These are phyloP conservation scores for Solanum appendiculatum DNA, from an alignment of 257 asterid genomes.

Conservation along the genomic window DNA sequence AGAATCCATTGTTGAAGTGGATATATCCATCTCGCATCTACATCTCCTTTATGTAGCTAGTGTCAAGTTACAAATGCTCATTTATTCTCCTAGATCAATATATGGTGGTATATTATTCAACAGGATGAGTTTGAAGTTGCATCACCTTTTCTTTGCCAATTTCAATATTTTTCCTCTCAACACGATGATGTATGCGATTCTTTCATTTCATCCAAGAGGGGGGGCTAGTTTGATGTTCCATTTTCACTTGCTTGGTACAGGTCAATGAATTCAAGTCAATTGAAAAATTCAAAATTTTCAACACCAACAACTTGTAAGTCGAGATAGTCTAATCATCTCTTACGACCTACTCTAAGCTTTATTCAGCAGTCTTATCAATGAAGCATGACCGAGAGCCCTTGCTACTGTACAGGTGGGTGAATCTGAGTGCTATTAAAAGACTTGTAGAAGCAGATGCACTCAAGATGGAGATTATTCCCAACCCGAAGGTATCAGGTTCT, in stretches of 20 bases:
- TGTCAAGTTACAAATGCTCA: neutral
- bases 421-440: constrained; percentile 76
- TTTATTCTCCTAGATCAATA: neutral
- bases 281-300: constrained; percentile 97
- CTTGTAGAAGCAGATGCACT: constrained; percentile 72
- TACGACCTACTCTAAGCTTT: neutral
- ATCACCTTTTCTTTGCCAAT: neutral
- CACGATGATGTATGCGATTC: neutral
- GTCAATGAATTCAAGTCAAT: constrained; percentile 92
- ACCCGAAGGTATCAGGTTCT: constrained; percentile 63
- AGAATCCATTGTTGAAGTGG: neutral
- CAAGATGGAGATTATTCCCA: constrained; percentile 96
- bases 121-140: neutral
- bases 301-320: constrained; percentile 95
- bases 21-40: neutral
- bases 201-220: neutral
- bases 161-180: neutral
- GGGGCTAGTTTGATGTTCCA: neutral
- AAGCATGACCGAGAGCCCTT: neutral
- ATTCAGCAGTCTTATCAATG: neutral
- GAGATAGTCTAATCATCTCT: neutral
- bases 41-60: neutral
- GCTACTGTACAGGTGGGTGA: constrained; percentile 71
- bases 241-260: constrained; percentile 31
- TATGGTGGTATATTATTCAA: neutral